These are phyloP conservation scores for Tephrocybe rancida DNA, from an alignment of 768 basidiomycete genomes.

Conservation along the genomic window DNA sequence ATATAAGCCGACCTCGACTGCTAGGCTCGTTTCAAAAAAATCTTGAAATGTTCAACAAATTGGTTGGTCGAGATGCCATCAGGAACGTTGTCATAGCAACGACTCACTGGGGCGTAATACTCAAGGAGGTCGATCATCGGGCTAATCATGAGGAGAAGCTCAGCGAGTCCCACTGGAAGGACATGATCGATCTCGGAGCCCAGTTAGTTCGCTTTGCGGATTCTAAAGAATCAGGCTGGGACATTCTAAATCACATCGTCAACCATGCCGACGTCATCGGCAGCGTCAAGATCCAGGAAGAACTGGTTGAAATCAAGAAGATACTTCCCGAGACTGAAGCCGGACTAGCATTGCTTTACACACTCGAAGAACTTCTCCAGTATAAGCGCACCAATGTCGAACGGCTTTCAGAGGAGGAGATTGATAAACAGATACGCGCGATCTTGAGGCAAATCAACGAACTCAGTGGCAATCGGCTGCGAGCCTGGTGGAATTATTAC, in stretches of 20 bases:
- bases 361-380: neutral
- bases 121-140: neutral
- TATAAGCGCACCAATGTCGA: neutral
- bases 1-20: constrained; percentile 18
- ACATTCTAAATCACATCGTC: neutral
- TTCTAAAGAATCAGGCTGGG: neutral
- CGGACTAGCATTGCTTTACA: neutral
- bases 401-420: neutral
- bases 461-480: neutral
- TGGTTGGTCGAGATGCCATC: constrained; percentile 25
- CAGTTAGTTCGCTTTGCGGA: neutral
- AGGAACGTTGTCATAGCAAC: constrained; percentile 48
- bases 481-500: too few relatives aligned
- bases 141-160: constrained; percentile 4
- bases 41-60: constrained; percentile 12
- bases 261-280: neutral
- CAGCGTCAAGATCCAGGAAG: neutral
- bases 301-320: neutral
- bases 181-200: constrained; percentile 6
- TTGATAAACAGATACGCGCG: neutral
- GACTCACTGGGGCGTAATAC: constrained; percentile 46
- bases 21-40: constrained; percentile 16
- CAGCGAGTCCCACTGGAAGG: constrained; percentile 5
- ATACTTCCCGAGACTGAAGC: constrained; percentile 2
- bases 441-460: neutral